Conservation (phyloP, 441 rosid genomes). For the Brassica hybrid region DNA sequence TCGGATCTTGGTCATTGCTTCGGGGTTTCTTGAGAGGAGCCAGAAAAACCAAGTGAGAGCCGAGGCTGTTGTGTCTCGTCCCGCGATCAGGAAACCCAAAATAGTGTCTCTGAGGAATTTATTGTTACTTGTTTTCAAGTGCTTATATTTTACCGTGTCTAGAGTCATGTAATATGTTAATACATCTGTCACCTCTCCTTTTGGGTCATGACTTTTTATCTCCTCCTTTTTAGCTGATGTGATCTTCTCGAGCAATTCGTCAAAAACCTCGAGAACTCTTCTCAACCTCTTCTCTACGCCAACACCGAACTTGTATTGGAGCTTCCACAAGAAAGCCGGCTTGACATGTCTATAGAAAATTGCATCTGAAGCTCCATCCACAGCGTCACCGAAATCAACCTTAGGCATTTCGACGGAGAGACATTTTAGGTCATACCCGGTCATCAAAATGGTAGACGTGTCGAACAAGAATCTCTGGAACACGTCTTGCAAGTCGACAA, state of each 20-base stretch:
- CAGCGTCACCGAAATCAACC: conserved; percentile 39
- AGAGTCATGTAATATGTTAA: conserved; percentile 40
- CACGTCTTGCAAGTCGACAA: not conserved
- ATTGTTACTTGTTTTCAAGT: conserved; percentile 1
- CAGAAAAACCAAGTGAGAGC: conserved; percentile 22
- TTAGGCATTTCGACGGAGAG: conserved; percentile 43
- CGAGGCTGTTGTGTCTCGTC: conserved; percentile 8
- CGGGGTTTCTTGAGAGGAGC: conserved; percentile 14
- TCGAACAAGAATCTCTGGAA: conserved; percentile 29
- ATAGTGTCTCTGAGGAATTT: conserved; percentile 8
- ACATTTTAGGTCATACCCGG: conserved; percentile 45
- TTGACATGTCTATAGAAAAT: conserved; percentile 43
- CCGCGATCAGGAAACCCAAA: not conserved
- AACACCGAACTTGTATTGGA: conserved; percentile 42
- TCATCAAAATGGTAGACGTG: conserved; percentile 25
- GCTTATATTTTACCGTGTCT: conserved; percentile 10
- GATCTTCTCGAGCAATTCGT: conserved; percentile 12
- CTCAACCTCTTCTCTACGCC: conserved; percentile 46
- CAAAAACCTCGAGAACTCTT: conserved; percentile 30
- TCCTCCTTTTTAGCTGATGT: conserved; percentile 38
- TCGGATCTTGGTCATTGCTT: conserved; percentile 13
- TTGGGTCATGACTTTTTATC: conserved; percentile 1
- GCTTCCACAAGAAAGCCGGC: conserved; percentile 34
- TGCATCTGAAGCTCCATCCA: conserved; percentile 37
- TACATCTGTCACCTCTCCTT: conserved; percentile 9